Evolutionary conservation across 139 green algal genomes (phyloP), one percentile per base, ranked within the genome.

Genomic region (Auxenochlorella pyrenoidosa): DNA sequence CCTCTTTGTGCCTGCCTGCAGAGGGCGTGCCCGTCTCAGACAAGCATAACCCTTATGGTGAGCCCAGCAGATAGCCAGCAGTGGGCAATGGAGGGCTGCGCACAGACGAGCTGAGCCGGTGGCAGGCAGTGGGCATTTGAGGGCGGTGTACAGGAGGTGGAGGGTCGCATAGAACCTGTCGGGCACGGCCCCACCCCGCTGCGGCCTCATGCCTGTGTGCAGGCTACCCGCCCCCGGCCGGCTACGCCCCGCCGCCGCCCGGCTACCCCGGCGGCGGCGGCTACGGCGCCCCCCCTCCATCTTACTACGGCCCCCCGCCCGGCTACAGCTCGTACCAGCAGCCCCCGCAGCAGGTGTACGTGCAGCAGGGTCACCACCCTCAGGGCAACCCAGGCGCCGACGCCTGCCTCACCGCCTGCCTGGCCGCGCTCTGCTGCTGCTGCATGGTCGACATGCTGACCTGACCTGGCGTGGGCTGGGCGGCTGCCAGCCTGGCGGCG

Each of bases 231-330:
- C 78, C 78, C 36, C 51, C 78, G 3, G n/a, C 32, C 54, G 34
- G 51, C 51, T 70, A 60, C 78, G n/a, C 22, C 6, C 13, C 44
- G 28, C 38, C 44, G 30, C 47, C 76, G 32, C 47, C 76, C 32
- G 76, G 76, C 44, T 82, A 82, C n/a, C 76, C 77, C 30, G 51
- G 36, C 51, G 51, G 36, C 51, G 51, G 58, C 54, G 58, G 51
- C 34, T 87, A 84, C 63, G 81, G 87, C 12, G 68, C 66, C 5
- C 47, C 87, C 0, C 81, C 87, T 30, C 66, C 66, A 34, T 59
- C 28, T 43, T 90, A 90, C 73, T 90, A 90, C 40, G 80, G 80
- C 5, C 82, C 87, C 2, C 87, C 82, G 2, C 80, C 80, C 0
- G 80, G 80, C 16, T 85, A 77, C 38, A 3, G 0, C 12, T 28